Percentiles rank a stretch among this genome's conserved stretches.
These are phyloP conservation scores for Peniophora sp. DNA, from an alignment of 1,284 basidiomycete genomes.

Conservation along the genomic window DNA sequence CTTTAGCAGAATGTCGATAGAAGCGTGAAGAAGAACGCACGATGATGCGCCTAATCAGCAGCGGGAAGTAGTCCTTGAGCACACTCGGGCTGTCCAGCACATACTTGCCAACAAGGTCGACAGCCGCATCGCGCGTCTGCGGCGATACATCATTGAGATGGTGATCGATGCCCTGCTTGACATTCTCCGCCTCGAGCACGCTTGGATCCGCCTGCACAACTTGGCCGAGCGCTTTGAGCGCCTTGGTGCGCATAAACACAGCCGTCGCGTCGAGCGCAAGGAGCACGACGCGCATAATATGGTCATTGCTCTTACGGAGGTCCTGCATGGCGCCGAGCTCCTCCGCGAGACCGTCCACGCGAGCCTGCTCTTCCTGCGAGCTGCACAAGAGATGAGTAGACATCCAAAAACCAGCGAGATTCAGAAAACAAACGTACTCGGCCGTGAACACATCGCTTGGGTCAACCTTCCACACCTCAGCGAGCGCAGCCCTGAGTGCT, in stretches of 20 bases:
- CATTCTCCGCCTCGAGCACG: constrained; percentile 73
- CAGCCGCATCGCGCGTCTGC: constrained; percentile 90
- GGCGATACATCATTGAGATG: constrained; percentile 88
- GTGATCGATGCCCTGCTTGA: constrained; percentile 78
- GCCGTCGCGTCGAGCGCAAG: constrained; percentile 71
- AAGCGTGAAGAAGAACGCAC: too few relatives aligned
- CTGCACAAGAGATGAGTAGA: constrained; percentile 7
- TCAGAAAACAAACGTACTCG: constrained; percentile 54
- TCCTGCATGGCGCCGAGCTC: constrained; percentile 70
- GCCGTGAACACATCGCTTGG: constrained; percentile 65
- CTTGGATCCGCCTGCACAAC: constrained; percentile 82
- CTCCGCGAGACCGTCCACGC: constrained; percentile 63
- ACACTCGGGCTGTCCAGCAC: constrained; percentile 83
- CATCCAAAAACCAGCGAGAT: too few relatives aligned
- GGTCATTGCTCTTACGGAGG: constrained; percentile 71
- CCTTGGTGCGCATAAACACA: constrained; percentile 88
- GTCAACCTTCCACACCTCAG: constrained; percentile 61
- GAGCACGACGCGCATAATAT: constrained; percentile 72
- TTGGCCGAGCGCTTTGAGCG: constrained; percentile 76
- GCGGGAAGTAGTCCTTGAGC: constrained; percentile 78
- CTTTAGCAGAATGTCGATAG: constrained; percentile 1
- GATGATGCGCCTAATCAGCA: constrained; percentile 82
- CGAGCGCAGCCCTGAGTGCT: constrained; percentile 51
- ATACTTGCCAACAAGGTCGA: constrained; percentile 93
- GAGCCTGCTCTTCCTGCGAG: constrained; percentile 57